Base-by-base conservation (phyloP, 2,329 filamentous ascomycete genomes). In the Aphanoascus verrucosus region DNA sequence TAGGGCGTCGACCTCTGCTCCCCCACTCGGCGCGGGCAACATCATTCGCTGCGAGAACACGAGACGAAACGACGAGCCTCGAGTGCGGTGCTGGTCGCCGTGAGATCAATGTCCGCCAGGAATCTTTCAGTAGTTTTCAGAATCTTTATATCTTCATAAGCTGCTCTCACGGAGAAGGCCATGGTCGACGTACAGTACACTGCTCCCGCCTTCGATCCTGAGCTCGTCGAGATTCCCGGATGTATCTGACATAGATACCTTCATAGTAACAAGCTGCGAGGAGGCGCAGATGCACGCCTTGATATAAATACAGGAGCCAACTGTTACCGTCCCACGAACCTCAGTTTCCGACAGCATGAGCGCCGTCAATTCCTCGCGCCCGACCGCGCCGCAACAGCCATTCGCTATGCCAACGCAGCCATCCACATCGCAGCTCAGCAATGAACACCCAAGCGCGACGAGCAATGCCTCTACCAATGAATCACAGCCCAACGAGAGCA, bases 401-500 rank as follows among this genome's bases (percentile, higher is more conserved):
- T 32, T 15, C 8, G 48, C 12, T 19, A n/a, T 23, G 15, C 48
- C 34, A 19, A 14, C 28, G 11, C 11, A 19, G n/a, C 31, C 7
- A 12, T 42, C 19, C 40, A n/a, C n/a, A 4, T 41, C 14, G 44
- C 28, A 46, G 31, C 31, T 31, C 15, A 46, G n/a, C 19, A 5
- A 42, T 34, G 35, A 12, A n/a, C 15, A 7, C n/a, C 6, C 9
- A 2, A 35, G 20, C 14, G 8, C 20, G 31, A 35, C 44, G 31
- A 15, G 34, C 37, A 15, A 37, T 32, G 45, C 45, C 19, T 14
- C 17, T 38, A 7, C 45, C 3, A 28, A 28, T 8, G 17, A 4
- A 23, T 5, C 34, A 6, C 45, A 20, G 32, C 32, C 45, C 32
- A 38, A 37, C 53, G 72, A 72, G 55, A 73, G 75, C 56, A 68